These are phyloP conservation scores for Copromyces sp. DNA, from an alignment of 495 filamentous ascomycete species.

Conservation along the genomic window DNA sequence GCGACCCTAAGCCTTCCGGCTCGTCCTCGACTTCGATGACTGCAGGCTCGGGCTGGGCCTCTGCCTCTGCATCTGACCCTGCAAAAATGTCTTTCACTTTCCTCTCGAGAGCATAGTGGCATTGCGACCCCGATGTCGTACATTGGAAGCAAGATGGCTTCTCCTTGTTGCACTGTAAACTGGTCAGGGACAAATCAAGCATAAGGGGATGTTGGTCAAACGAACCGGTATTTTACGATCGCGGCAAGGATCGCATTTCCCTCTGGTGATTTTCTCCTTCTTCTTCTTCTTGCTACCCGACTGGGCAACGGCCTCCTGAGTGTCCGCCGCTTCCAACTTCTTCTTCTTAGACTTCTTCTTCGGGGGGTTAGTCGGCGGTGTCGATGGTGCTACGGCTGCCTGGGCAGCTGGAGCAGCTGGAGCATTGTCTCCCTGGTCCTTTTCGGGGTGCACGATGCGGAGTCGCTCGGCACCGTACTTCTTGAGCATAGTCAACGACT, in stretches of 20 bases:
- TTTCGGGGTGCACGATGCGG: constrained; percentile 34
- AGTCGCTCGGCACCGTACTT: constrained; percentile 36
- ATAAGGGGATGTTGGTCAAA: background rate
- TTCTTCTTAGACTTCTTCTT: constrained; percentile 20
- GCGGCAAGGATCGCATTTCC: constrained; percentile 31
- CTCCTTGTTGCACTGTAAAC: constrained; percentile 29
- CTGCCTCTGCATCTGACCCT: constrained; percentile 7
- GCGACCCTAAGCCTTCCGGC: constrained; percentile 19
- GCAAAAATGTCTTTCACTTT: background rate
- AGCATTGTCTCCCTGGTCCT: constrained; percentile 15
- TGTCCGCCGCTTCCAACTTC: constrained; percentile 12
- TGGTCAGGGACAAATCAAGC: constrained; percentile 1
- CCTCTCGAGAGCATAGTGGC: constrained; percentile 26
- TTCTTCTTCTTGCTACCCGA: constrained; percentile 11
- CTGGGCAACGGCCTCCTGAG: constrained; percentile 7
- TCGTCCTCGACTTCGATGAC: constrained; percentile 12
- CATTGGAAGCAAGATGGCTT: constrained; percentile 32
- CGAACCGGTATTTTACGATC: constrained; percentile 20
- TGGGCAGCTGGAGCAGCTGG: constrained; percentile 15
- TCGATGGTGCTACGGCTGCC: background rate
- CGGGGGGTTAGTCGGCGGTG: constrained; percentile 1
- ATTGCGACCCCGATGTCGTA: constrained; percentile 14
- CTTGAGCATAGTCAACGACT: constrained; percentile 34
- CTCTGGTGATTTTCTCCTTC: constrained; percentile 20
- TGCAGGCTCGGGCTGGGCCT: background rate